Percentiles rank a stretch among this genome's conserved stretches.
Evolutionary conservation across 805 yeast species (phyloP).

Genomic region (Pichia nanzhaoensis): DNA sequence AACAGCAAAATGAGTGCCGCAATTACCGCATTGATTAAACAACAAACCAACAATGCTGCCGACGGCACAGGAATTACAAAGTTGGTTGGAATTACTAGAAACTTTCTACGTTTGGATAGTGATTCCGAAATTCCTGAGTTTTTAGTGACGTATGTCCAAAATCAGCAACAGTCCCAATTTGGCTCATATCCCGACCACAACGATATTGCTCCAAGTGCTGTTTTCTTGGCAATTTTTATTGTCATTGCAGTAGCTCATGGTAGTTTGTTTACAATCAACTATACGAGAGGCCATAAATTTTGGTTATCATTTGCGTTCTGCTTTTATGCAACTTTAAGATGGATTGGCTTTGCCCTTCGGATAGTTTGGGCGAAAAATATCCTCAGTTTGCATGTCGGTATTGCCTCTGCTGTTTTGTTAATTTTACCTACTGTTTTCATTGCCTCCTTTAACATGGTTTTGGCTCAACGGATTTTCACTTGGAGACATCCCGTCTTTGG

Average conservation of each 20-base stretch:
- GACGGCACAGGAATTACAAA: slow-evolving; percentile 42
- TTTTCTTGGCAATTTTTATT: slow-evolving; percentile 48
- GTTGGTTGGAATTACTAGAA: slow-evolving; percentile 29
- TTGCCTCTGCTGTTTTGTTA: slow-evolving; percentile 49
- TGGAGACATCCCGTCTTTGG: slow-evolving; percentile 76
- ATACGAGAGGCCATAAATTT: slow-evolving; percentile 53
- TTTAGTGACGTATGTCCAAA: slow-evolving; percentile 33
- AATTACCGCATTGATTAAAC: slow-evolving; percentile 17
- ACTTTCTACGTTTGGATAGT: slow-evolving; percentile 14
- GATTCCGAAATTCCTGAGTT: slow-evolving; percentile 33
- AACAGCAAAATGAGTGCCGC: slow-evolving; percentile 13
- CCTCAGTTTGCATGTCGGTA: slow-evolving; percentile 40
- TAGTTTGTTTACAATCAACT: slow-evolving; percentile 41
- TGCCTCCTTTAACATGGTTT: slow-evolving; percentile 52
- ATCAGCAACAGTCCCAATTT: slow-evolving; percentile 44
- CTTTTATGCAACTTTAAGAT: slow-evolving; percentile 45
- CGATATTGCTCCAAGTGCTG: slow-evolving; percentile 56
- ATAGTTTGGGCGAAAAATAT: slow-evolving; percentile 53
- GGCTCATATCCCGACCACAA: slow-evolving; percentile 52
- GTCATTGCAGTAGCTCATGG: slow-evolving; percentile 43
- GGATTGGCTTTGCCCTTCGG: slow-evolving; percentile 55
- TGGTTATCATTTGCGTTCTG: slow-evolving; percentile 47
- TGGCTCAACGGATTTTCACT: slow-evolving; percentile 68
- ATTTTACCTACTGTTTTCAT: slow-evolving; percentile 53
- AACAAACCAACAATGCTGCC: slow-evolving; percentile 37